phyloP scores from a whole-genome alignment of 2,329 filamentous ascomycete genomes.

The Aspergillus fructus region DNA sequence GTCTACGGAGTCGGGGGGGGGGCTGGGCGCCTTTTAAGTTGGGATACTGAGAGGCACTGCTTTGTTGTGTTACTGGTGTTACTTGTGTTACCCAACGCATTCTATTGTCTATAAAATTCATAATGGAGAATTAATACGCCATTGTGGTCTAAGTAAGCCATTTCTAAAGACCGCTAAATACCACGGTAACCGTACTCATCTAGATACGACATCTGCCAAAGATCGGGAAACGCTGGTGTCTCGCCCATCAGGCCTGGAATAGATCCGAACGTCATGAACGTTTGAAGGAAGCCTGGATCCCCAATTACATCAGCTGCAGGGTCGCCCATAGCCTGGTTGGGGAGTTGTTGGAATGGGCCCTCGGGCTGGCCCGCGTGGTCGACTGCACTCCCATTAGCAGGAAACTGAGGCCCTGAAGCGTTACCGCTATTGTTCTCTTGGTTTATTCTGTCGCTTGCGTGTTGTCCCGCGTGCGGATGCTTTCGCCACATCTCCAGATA shows the following conservation, averaged over 20 bases:
- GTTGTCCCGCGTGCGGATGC: background rate
- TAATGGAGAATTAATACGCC: too few relatives aligned
- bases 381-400: too few relatives aligned
- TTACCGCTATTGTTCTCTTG: background rate
- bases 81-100: too few relatives aligned
- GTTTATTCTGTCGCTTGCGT: background rate
- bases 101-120: too few relatives aligned
- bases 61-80: too few relatives aligned
- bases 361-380: too few relatives aligned
- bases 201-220: conserved; percentile 7
- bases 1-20: too few relatives aligned
- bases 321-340: background rate
- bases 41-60: too few relatives aligned
- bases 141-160: too few relatives aligned
- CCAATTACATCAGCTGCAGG: background rate
- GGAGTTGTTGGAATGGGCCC: background rate
- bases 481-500: conserved; percentile 6
- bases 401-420: too few relatives aligned
- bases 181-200: conserved; percentile 2
- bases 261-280: conserved; percentile 5
- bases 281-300: background rate
- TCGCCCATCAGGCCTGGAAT: conserved; percentile 3
- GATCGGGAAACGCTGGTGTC: conserved; percentile 1
- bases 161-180: background rate
- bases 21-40: too few relatives aligned